Evolutionary conservation across 176 grass and related monocot species (phyloP).

Genomic region (Bonia amplexicaulis): DNA sequence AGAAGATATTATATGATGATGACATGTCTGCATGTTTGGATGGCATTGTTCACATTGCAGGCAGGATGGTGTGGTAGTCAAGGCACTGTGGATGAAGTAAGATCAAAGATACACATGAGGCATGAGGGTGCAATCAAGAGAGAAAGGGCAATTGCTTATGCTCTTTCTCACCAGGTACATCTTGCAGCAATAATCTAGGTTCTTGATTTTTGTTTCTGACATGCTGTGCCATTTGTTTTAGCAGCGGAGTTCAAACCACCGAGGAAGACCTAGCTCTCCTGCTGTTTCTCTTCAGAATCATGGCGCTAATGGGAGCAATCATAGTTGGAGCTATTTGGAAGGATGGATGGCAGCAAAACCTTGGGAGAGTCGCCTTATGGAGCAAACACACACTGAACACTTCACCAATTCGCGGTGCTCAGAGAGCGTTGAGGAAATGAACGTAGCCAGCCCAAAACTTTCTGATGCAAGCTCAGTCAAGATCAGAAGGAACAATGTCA

Average conservation of each 20-base stretch:
- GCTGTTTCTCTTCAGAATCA: conserved; percentile 43
- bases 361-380: conserved; percentile 67
- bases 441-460: conserved; percentile 42
- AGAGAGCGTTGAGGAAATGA: conserved; percentile 44
- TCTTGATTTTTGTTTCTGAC: neutral
- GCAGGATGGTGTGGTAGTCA: conserved; percentile 79
- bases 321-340: conserved; percentile 53
- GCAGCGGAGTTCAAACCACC: conserved; percentile 41
- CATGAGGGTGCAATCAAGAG: conserved; percentile 71
- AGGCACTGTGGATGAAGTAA: conserved; percentile 65
- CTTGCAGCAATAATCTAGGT: neutral
- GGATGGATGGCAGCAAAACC: conserved; percentile 73
- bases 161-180: conserved; percentile 71
- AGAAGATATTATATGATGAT: neutral
- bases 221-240: neutral
- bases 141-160: conserved; percentile 72
- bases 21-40: neutral
- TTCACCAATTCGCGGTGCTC: conserved; percentile 32
- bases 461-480: conserved; percentile 49
- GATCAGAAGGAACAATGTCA: conserved; percentile 67
- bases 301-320: conserved; percentile 30
- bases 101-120: conserved; percentile 72
- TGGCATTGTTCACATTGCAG: conserved; percentile 39
- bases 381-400: conserved; percentile 48
- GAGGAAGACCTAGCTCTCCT: conserved; percentile 39